Base-by-base conservation (phyloP, 2,329 filamentous ascomycete genomes). In the Cladosporium velox region DNA sequence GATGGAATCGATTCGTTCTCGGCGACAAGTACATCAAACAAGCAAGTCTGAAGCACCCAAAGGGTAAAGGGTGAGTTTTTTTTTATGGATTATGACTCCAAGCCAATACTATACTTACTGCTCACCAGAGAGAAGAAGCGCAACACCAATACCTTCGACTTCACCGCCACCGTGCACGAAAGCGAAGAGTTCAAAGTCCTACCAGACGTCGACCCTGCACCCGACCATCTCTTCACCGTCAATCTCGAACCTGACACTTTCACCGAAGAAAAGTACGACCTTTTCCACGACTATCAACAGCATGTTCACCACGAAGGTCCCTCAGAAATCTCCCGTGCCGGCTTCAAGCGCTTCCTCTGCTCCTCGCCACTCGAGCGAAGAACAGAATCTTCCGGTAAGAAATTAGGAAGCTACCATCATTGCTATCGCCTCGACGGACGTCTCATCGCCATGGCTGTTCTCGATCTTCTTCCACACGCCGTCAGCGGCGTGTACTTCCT, bases 401-500 rank as follows among this genome's bases (percentile, higher is more conserved):
- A 79, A 51, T 78, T 93, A 0, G 91, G 91, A 18, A 92, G 90
- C 1, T 94, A 87, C 72, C 91, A 95, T 72, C 91, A 94, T 75
- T 93, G 90, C 79, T 94, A 93, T 75, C 85, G 91, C 34, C 81
- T 95, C 2, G 90, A 95, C 73, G 91, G 90, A 26, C 83, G 87
- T 59, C 82, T 95, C 15, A 87, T 94, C 28, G 91, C 91, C 2
- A 85, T 95, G 69, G 89, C 89, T 0, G 89, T 95, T 1, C 80
- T 95, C 5, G 91, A 95, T 74, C 82, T 95, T 10, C 81, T 95
- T 1, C 91, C 91, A 0, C 82, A 91, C 66, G 89, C 87, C 70
- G 90, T 95, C 59, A 93, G 91, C 72, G 90, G 90, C 4, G 91
- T 95, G 12, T 95, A 95, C 78, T 92, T 95, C 74, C 79, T 95